Evolutionary conservation across 75 land plant genomes (phyloP), one percentile per base, ranked within the genome.

Genomic region (Azolla pinnata): DNA sequence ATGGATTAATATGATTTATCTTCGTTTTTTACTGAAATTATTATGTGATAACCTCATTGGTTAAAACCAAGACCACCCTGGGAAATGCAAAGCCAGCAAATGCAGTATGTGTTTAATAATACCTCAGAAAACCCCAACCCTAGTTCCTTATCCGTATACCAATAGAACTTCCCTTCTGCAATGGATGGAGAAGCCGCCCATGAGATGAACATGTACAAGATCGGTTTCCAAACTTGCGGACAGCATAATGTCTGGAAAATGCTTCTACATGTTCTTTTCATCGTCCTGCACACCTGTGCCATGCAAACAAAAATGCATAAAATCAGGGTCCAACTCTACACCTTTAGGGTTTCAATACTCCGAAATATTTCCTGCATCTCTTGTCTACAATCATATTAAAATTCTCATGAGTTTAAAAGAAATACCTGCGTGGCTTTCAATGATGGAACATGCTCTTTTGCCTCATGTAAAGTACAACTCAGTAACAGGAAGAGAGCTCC

Each of bases 51-150:
- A 5, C 8, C 7, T 4, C 28, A 9, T 7, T 56, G 7, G 28
- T 56, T 28, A 31, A 4, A 56, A 21, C 4, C 5, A 30, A 25
- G 29, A 4, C 5, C 9, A 31, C 31, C 5, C 17, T 7, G 7
- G 28, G 9, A 7, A 18, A 50, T 19, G 40, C 5, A 5, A 12
- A 5, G 40, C 5, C 40, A 35, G 5, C 10, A 5, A 35, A 35
- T 35, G 12, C 40, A 35, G 40, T 5, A 5, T 5, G 12, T 5
- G 40, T 5, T 35, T 23, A 45, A 47, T 29, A 1, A 14, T 21
- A 85, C 93, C 85, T 88, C 75, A 56, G 90, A 80, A 31, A 89
- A 86, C n/a, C 64, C 47, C 20, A 83, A 86, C 30, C 96, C 96
- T 23, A 42, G 77, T 24, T 45, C 66, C 20, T 62, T n/a, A 71